Percentiles rank a stretch among this genome's conserved stretches.
Evolutionary conservation across 129 eudicot genomes (phyloP).

Genomic region (Flaveria sonorensis): DNA sequence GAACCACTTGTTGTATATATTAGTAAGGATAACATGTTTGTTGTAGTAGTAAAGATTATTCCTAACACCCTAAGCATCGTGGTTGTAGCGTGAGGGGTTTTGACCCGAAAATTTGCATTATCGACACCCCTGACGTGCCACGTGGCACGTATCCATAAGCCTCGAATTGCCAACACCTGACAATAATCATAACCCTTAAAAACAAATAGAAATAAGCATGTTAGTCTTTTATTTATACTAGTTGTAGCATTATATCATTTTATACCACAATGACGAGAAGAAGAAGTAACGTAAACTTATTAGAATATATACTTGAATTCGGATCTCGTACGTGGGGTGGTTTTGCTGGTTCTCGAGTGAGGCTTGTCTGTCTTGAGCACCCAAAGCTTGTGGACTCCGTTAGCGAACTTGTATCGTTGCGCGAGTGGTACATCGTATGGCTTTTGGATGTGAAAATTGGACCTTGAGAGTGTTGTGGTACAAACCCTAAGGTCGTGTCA

Average conservation of each 20-base stretch:
- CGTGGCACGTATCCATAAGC: conserved; percentile 42
- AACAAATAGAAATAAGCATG: background rate
- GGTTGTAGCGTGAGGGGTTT: conserved; percentile 41
- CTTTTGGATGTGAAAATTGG: conserved; percentile 38
- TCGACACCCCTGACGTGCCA: conserved; percentile 37
- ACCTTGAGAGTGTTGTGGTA: conserved; percentile 29
- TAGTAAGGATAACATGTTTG: background rate
- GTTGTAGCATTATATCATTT: too few species aligned
- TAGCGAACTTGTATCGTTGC: conserved; percentile 35
- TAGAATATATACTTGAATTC: conserved; percentile 24
- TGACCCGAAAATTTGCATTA: conserved; percentile 52
- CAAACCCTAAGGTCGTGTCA: conserved; percentile 41
- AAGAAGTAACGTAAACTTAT: too few species aligned
- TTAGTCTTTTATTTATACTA: background rate
- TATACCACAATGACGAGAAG: background rate
- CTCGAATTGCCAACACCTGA: conserved; percentile 55
- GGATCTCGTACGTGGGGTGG: conserved; percentile 46
- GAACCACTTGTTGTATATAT: conserved; percentile 35
- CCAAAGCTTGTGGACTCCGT: conserved; percentile 57
- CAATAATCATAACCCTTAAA: conserved; percentile 43
- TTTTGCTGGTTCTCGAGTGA: conserved; percentile 31
- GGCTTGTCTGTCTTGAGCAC: conserved; percentile 49
- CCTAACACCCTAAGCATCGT: conserved; percentile 40
- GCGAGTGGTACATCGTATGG: conserved; percentile 39
- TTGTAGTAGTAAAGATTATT: conserved; percentile 22